phyloP scores from a whole-genome alignment of 345 rosid genomes.

The Heritiera littoralis region DNA sequence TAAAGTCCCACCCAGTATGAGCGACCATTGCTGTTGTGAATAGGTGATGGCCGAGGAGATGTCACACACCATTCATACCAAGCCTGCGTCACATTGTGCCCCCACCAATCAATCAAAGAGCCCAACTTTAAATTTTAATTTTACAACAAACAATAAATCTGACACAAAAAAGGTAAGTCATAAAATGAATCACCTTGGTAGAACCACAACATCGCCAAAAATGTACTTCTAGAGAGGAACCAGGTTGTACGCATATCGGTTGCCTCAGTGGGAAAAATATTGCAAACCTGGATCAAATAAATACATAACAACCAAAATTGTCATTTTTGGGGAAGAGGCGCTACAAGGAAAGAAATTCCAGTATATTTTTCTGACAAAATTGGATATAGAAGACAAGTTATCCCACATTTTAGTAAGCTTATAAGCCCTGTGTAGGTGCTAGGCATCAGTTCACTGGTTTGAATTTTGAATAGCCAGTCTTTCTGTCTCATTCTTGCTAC shows the following conservation, averaged over 20 bases:
- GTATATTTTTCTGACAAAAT: not conserved
- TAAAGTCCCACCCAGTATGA: slow-evolving; percentile 97
- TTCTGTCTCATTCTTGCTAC: not conserved
- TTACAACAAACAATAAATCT: not conserved
- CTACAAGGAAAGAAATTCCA: not conserved
- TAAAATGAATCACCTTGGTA: slow-evolving; percentile 55
- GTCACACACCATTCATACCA: slow-evolving; percentile 97
- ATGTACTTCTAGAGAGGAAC: slow-evolving; percentile 71
- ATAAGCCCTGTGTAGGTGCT: not conserved
- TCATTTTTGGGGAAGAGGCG: not conserved
- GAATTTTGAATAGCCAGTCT: not conserved
- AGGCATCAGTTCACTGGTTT: not conserved
- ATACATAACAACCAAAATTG: not conserved
- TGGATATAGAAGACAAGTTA: not conserved
- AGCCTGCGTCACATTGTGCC: slow-evolving; percentile 48
- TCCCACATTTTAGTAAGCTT: not conserved
- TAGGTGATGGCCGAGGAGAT: slow-evolving; percentile 60
- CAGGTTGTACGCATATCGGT: slow-evolving; percentile 60
- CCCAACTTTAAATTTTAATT: not conserved
- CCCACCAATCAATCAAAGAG: not conserved
- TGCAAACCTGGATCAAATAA: slow-evolving; percentile 63
- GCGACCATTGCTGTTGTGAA: slow-evolving; percentile 94
- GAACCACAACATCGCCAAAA: slow-evolving; percentile 92
- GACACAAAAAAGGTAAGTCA: not conserved
- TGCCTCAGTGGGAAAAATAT: slow-evolving; percentile 93